Evolutionary conservation across 768 basidiomycete species (phyloP).

Genomic region (Hygrophoropsis aurantiaca): DNA sequence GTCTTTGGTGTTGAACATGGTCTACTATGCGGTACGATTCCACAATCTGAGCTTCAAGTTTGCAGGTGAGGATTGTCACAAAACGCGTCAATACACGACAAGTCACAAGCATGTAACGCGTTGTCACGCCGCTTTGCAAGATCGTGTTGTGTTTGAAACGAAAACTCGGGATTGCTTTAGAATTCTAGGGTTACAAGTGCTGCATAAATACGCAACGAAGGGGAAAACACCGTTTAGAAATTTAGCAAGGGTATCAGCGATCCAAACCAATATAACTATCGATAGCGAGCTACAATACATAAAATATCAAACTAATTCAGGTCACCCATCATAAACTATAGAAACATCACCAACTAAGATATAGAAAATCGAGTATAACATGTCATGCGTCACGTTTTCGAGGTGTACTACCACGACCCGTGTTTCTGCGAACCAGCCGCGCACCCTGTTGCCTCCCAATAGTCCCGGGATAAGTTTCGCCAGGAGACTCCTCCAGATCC

Average conservation of each 20-base stretch:
- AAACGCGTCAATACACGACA: conserved; percentile 5
- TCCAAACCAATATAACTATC: conserved; percentile 8
- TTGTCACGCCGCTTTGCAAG: not conserved
- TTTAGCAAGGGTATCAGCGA: conserved; percentile 10
- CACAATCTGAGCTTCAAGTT: too few relatives aligned
- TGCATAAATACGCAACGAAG: too few relatives aligned
- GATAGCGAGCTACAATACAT: conserved; percentile 19
- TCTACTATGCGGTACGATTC: not conserved
- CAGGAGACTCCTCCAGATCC: conserved; percentile 55
- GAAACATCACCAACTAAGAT: conserved; percentile 20
- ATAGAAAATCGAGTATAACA: conserved; percentile 11
- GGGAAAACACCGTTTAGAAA: too few relatives aligned
- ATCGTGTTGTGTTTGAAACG: too few relatives aligned
- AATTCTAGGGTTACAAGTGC: too few relatives aligned
- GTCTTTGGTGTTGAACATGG: conserved; percentile 23
- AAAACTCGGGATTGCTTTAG: too few relatives aligned
- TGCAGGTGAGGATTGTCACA: not conserved
- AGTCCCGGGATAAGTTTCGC: conserved; percentile 34
- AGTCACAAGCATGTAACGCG: conserved; percentile 5
- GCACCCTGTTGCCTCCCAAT: conserved; percentile 17
- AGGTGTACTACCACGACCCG: conserved; percentile 26
- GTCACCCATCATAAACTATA: conserved; percentile 31
- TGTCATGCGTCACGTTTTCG: conserved; percentile 20
- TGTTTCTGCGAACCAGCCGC: conserved; percentile 27
- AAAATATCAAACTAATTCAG: conserved; percentile 8